Evolutionary conservation across 1,284 basidiomycete genomes (phyloP), one percentile per base, ranked within the genome.

Genomic region (Meira nashicola): DNA sequence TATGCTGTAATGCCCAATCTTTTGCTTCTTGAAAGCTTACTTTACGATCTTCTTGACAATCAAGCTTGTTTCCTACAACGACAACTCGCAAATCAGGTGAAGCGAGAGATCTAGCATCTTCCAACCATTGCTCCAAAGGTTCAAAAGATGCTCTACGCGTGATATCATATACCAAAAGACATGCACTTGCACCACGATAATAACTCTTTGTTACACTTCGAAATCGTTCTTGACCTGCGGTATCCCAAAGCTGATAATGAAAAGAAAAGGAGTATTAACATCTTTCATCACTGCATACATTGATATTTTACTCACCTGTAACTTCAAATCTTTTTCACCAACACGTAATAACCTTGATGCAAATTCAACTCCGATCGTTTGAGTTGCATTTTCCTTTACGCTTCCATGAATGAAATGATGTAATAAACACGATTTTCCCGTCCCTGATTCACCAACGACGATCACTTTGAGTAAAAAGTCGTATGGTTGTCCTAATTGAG

Each of bases 391-490:
- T 71, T 92, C 89, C 81, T 94, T 95, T 38, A 37, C 48, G 37
- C 10, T 10, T n/a, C 25, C 50, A 80, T 95, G 89, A 62, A 91
- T 90, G 79, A 95, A 96, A 67, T 95, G 92, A 79, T 96, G 92
- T 54, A 97, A 83, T 41, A 97, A 81, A 80, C 93, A 97, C 19
- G 91, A 93, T 83, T 98, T 98, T 49, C 94, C 94, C 2, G 91
- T 90, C 63, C 92, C 93, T 12, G 93, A 89, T 82, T 41, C 50
- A 53, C 50, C 50, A 71, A 97, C 91, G 69, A 97, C 86, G 76
- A 97, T 95, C 80, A 91, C 92, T 82, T 96, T 97, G 86, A 96
- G 89, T 66, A 97, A 84, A 79, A 94, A 96, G 82, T 96, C 93
- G 46, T 56, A 56, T 12, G 54, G 17, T 44, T 44, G 43, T 4